Evolutionary conservation across 108 stramenopile species (phyloP).

Genomic region (Skeletonema grethae): DNA sequence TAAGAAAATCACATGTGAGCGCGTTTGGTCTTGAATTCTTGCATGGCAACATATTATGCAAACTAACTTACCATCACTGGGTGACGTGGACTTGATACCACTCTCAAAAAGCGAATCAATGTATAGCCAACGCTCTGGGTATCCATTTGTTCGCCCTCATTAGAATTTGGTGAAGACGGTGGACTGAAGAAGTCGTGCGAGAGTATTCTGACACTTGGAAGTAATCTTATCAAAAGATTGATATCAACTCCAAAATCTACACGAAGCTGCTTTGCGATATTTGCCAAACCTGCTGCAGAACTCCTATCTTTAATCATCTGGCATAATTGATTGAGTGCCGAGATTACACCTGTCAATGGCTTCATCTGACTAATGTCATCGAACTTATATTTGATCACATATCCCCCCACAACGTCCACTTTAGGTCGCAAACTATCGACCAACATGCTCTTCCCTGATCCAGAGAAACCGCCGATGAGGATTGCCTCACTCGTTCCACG

Average conservation of each 20-base stretch:
- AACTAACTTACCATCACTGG: slow-evolving; percentile 27
- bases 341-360: slow-evolving; percentile 21
- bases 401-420: slow-evolving; percentile 28
- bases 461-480: slow-evolving; percentile 28
- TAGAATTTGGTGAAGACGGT: neutral
- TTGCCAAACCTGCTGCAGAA: slow-evolving; percentile 5
- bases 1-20: neutral
- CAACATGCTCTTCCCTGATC: slow-evolving; percentile 24
- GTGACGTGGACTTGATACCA: slow-evolving; percentile 19
- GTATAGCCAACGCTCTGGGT: slow-evolving; percentile 19
- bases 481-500: slow-evolving; percentile 29
- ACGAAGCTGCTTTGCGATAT: slow-evolving; percentile 8
- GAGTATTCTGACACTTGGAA: slow-evolving; percentile 19
- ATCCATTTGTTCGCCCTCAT: slow-evolving; percentile 2
- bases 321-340: slow-evolving; percentile 31
- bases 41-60: neutral
- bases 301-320: slow-evolving; percentile 3
- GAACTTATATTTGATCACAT: slow-evolving; percentile 26
- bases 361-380: slow-evolving; percentile 13
- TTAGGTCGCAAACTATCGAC: slow-evolving; percentile 9
- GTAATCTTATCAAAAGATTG: slow-evolving; percentile 11
- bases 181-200: neutral
- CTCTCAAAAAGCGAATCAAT: slow-evolving; percentile 26
- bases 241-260: slow-evolving; percentile 18
- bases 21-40: neutral